phyloP scores from a whole-genome alignment of 176 grass and related monocot genomes.

The Juncus effusus region DNA sequence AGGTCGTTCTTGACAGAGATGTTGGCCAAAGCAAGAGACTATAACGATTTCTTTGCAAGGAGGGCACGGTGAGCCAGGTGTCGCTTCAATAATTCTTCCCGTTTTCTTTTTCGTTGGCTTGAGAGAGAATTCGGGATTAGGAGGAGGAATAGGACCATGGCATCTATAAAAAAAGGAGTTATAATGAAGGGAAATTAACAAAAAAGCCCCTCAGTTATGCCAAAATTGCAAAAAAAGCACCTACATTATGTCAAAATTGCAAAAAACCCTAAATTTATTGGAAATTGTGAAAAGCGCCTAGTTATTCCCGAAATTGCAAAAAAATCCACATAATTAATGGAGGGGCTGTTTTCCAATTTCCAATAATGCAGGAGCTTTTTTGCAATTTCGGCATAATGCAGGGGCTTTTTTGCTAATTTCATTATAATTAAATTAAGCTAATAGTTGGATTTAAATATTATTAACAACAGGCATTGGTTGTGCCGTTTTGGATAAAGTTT shows the following conservation, averaged over 20 bases:
- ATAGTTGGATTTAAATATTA: no score
- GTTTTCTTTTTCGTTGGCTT: slow-evolving; percentile 81
- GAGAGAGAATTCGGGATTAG: slow-evolving; percentile 76
- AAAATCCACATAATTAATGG: no score
- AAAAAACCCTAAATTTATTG: no score
- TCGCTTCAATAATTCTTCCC: slow-evolving; percentile 53
- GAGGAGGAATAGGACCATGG: slow-evolving; percentile 81
- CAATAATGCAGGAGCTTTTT: no score
- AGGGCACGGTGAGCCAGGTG: slow-evolving; percentile 64
- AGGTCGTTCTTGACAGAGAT: slow-evolving; percentile 77
- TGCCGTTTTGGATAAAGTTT: neutral
- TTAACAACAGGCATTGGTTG: no score
- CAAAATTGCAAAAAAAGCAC: neutral
- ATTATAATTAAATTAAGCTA: neutral
- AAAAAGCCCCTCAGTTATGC: slow-evolving; percentile 2
- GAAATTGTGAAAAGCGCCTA: no score
- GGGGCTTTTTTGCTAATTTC: slow-evolving; percentile 1
- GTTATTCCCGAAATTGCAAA: no score
- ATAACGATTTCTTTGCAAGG: slow-evolving; percentile 85
- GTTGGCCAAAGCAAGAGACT: slow-evolving; percentile 74
- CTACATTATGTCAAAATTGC: no score
- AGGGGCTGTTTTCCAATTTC: no score
- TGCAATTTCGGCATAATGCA: no score
- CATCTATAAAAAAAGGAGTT: slow-evolving; percentile 43
- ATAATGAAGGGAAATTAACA: slow-evolving; percentile 9